A percentile compares a stretch with the other conserved stretches of the same genome.
These are phyloP conservation scores for Cicer pinnatifidum DNA, from an alignment of 306 rosid genomes.

Conservation along the genomic window DNA sequence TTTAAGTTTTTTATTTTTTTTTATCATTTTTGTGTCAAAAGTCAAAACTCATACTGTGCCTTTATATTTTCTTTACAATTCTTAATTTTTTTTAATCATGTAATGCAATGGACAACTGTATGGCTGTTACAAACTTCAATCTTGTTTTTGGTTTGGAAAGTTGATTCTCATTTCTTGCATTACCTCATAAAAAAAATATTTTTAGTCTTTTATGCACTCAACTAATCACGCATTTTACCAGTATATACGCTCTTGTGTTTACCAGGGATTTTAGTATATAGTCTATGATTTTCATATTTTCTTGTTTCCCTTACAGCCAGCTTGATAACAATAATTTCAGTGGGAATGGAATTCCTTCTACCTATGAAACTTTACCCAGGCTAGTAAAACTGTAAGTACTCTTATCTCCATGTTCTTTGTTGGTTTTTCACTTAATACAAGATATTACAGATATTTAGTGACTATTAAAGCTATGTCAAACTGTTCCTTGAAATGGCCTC, in stretches of 20 bases:
- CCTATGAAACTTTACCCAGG: conserved; percentile 44
- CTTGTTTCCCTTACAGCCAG: conserved; percentile 52
- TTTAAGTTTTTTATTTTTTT: neutral
- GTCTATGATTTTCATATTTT: conserved; percentile 19
- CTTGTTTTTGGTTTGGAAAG: conserved; percentile 4
- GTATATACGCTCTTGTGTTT: conserved; percentile 17
- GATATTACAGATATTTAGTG: conserved; percentile 27
- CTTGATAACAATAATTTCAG: conserved; percentile 59
- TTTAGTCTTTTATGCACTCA: conserved; percentile 21
- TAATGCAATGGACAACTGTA: neutral
- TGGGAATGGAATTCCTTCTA: conserved; percentile 53
- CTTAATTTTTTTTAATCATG: neutral
- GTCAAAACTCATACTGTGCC: neutral
- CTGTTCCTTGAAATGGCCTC: conserved; percentile 17
- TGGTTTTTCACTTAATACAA: conserved; percentile 17
- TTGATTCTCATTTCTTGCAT: neutral
- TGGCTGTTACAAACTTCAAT: conserved; percentile 8
- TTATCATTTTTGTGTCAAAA: neutral
- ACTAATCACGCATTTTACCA: neutral
- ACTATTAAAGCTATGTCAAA: neutral
- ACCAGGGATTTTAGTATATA: neutral
- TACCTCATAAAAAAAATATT: conserved; percentile 3
- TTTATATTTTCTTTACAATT: neutral
- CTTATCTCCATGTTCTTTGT: neutral
- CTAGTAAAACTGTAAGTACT: conserved; percentile 56